Conservation (phyloP, 2,329 filamentous ascomycete genomes). For the Diaporthe vexans region DNA sequence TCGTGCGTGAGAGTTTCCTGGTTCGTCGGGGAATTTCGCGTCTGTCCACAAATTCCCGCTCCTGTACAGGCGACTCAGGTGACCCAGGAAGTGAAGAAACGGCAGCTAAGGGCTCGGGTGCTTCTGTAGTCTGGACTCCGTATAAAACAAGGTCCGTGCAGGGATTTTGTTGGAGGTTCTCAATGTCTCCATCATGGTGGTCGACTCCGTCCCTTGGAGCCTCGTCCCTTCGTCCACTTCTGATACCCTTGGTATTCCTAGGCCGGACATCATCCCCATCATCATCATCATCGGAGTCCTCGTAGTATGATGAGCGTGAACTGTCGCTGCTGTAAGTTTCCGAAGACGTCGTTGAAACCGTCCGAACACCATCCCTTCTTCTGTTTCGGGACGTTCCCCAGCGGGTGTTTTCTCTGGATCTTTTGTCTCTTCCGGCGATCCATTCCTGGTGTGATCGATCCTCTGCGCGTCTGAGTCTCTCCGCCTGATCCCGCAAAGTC, state of each 20-base stretch:
- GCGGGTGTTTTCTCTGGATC: background rate
- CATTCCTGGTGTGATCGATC: background rate
- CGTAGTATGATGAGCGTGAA: background rate
- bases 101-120: background rate
- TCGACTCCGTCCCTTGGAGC: background rate
- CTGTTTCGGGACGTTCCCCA: background rate
- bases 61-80: background rate
- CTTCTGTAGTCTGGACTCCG: background rate
- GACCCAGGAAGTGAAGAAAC: background rate
- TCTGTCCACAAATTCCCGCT: too few relatives aligned
- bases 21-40: too few relatives aligned
- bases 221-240: too few relatives aligned
- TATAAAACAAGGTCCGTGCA: conserved; percentile 20
- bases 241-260: too few relatives aligned
- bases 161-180: background rate
- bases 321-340: background rate
- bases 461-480: conserved; percentile 1
- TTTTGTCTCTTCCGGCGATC: background rate
- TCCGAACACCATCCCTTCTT: background rate
- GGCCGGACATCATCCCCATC: background rate
- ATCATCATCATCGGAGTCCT: background rate
- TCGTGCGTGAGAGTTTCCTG: too few relatives aligned
- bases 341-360: background rate
- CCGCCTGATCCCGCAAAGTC: background rate
- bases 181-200: background rate